Conservation (phyloP, 108 stramenopile species). For the Bacterosira constricta region DNA sequence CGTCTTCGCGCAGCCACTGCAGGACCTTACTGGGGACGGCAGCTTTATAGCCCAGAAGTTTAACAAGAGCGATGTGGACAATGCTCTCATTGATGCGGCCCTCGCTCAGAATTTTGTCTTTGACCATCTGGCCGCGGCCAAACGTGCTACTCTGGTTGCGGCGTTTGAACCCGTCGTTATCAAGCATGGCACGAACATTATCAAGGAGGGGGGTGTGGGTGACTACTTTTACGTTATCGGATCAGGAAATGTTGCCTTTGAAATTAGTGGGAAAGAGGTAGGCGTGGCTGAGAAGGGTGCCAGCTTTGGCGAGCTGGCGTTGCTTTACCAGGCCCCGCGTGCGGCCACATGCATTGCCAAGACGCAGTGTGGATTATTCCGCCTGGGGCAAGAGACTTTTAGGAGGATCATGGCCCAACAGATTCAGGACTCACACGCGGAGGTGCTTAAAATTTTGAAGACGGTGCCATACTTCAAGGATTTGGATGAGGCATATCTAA, state of each 20-base stretch:
- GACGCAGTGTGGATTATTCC: constrained; percentile 55
- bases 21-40: background rate
- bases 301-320: constrained; percentile 93
- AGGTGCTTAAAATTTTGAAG: constrained; percentile 63
- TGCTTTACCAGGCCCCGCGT: constrained; percentile 92
- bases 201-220: constrained; percentile 91
- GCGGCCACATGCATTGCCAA: constrained; percentile 88
- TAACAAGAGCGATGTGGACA: constrained; percentile 57
- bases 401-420: constrained; percentile 70
- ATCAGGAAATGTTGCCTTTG: constrained; percentile 63
- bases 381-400: constrained; percentile 84
- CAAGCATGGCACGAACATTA: constrained; percentile 66
- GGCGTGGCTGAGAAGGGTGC: constrained; percentile 64
- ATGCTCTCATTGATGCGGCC: constrained; percentile 54
- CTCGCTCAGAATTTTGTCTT: constrained; percentile 83
- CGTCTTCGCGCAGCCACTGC: constrained; percentile 46
- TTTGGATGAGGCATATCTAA: constrained; percentile 35
- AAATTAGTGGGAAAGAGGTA: constrained; percentile 68
- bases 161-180: constrained; percentile 66
- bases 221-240: constrained; percentile 91
- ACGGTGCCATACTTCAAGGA: constrained; percentile 76
- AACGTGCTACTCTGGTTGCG: constrained; percentile 59
- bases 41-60: constrained; percentile 26
- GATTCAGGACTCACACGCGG: constrained; percentile 58
- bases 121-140: constrained; percentile 47